Evolutionary conservation across 208 protist species (phyloP).

Genomic region (Trypanosoma rangeli): DNA sequence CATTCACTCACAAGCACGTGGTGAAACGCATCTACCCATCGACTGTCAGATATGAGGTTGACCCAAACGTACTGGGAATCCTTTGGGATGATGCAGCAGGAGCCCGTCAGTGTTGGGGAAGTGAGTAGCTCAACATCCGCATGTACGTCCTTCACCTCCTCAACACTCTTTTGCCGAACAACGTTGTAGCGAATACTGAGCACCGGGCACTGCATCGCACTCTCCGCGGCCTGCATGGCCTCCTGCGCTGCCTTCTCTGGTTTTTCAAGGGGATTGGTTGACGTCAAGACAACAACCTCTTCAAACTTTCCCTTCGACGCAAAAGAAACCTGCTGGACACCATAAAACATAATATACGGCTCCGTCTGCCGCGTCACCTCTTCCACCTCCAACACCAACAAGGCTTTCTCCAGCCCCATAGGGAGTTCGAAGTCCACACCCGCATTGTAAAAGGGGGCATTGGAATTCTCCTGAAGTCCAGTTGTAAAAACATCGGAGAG

Average conservation of each 20-base stretch:
- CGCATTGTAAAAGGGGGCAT: conserved; percentile 66
- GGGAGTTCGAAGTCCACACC: conserved; percentile 35
- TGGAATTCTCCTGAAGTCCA: conserved; percentile 48
- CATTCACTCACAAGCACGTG: conserved; percentile 39
- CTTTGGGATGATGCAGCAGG: conserved; percentile 38
- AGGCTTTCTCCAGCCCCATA: conserved; percentile 13
- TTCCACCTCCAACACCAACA: conserved; percentile 37
- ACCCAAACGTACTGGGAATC: conserved; percentile 64
- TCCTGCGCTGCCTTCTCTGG: conserved; percentile 13
- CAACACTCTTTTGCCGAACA: background rate
- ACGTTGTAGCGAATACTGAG: conserved; percentile 31
- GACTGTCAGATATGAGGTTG: conserved; percentile 45
- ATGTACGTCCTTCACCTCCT: conserved; percentile 24
- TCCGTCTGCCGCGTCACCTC: conserved; percentile 33
- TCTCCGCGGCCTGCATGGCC: background rate
- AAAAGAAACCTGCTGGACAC: conserved; percentile 22
- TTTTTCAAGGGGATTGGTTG: conserved; percentile 9
- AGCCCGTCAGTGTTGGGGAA: conserved; percentile 23
- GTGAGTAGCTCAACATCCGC: conserved; percentile 28
- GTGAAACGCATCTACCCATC: conserved; percentile 47
- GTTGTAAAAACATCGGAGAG: conserved; percentile 28
- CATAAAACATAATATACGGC: conserved; percentile 41
- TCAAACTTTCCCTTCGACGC: conserved; percentile 33
- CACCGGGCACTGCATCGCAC: conserved; percentile 8
- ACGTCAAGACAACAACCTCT: conserved; percentile 35